A percentile compares a stretch with the other conserved stretches of the same genome.
Evolutionary conservation across 2,329 filamentous ascomycete species (phyloP).

Genomic region (Colletotrichum tabaci): DNA sequence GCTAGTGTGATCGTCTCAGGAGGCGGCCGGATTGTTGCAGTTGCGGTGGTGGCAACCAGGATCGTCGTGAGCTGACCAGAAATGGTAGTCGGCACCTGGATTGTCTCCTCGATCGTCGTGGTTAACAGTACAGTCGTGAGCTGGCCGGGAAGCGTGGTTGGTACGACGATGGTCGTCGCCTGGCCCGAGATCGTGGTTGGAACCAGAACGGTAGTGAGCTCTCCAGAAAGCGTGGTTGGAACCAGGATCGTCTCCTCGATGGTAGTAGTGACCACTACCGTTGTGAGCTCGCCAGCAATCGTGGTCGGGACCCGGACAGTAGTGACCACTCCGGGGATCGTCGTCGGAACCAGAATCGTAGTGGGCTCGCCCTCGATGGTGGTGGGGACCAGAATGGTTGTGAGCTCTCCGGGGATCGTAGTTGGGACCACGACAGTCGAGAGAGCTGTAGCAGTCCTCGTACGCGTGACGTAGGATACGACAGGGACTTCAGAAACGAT

Average conservation of each 20-base stretch:
- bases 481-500: constrained; percentile 21
- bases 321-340: not conserved
- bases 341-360: constrained; percentile 7
- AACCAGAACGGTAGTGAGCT: constrained; percentile 14
- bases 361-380: not conserved
- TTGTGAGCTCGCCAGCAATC: constrained; percentile 3
- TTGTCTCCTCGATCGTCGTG: constrained; percentile 46
- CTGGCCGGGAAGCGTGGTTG: constrained; percentile 15
- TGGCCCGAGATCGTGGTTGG: not conserved
- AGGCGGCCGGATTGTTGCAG: constrained; percentile 44
- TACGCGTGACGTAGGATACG: constrained; percentile 26
- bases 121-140: constrained; percentile 39
- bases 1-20: constrained; percentile 28
- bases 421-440: constrained; percentile 18
- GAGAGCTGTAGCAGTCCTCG: constrained; percentile 17
- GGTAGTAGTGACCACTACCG: constrained; percentile 46
- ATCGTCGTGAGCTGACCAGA: constrained; percentile 30
- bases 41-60: constrained; percentile 44
- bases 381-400: constrained; percentile 3
- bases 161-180: not conserved
- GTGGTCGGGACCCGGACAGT: constrained; percentile 5
- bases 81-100: constrained; percentile 11
- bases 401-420: not conserved
- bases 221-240: not conserved
- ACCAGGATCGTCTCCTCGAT: constrained; percentile 41